phyloP scores from a whole-genome alignment of 371 early-diverging fungal species.

The Smittium culicis region DNA sequence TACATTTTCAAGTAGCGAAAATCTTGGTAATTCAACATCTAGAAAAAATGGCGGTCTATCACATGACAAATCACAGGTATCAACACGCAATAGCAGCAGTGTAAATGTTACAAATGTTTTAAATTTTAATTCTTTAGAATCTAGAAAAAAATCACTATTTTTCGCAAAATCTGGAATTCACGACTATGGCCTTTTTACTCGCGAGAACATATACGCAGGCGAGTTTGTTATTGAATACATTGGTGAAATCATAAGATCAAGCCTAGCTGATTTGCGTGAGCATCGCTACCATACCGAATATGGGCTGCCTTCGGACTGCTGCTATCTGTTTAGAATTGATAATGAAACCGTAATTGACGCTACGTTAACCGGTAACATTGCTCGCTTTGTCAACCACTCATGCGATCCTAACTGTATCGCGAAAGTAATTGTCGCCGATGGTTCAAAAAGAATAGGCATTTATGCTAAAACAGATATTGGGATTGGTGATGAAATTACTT shows the following conservation, averaged over 20 bases:
- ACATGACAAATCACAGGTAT: too few relatives aligned
- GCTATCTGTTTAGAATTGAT: conserved; percentile 90
- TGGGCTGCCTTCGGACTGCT: neutral
- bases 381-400: conserved; percentile 96
- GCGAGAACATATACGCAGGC: conserved; percentile 71
- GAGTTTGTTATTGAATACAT: conserved; percentile 98
- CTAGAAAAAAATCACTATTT: conserved; percentile 68
- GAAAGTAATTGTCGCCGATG: conserved; percentile 61
- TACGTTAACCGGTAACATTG: conserved; percentile 93
- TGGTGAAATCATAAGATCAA: conserved; percentile 92
- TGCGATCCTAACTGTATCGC: conserved; percentile 97
- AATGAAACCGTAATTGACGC: conserved; percentile 95
- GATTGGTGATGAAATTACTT: conserved; percentile 94
- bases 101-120: conserved; percentile 49
- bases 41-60: neutral
- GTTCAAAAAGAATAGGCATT: conserved; percentile 83
- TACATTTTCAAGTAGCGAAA: conserved; percentile 4
- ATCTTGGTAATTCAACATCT: conserved; percentile 11
- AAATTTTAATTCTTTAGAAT: conserved; percentile 78
- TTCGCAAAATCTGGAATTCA: conserved; percentile 88
- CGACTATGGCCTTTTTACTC: conserved; percentile 92
- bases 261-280: conserved; percentile 91
- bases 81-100: conserved; percentile 31
- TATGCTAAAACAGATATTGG: conserved; percentile 78
- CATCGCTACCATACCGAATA: conserved; percentile 50